Evolutionary conservation across 108 stramenopile species (phyloP), one percentile per base, ranked within the genome.

Genomic region (Nitzschia sp.): DNA sequence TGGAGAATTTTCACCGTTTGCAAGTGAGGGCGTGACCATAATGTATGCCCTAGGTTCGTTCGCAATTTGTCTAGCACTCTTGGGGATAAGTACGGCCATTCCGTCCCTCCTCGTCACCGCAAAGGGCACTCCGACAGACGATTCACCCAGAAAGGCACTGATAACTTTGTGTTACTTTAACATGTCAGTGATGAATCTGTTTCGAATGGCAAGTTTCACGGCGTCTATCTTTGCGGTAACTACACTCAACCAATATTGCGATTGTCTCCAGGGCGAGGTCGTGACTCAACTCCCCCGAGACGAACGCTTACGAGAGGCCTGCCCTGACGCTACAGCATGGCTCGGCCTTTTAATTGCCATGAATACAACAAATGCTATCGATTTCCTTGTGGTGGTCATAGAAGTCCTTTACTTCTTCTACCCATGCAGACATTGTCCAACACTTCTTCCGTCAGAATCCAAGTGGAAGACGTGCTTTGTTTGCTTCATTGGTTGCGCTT

Each of bases 401-500:
- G 15, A 29, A 21, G 2, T 66, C 11, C 5, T 66, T 4, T 66
- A 59, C 56, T 66, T 74, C 27, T 2, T 34, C 15, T 57, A 30
- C 42, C 32, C 31, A 4, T 30, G 28, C 1, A 29, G 31, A 51
- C 6, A 46, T 18, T 35, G 34, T 30, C 58, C 29, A 28, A 21
- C 33, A 19, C 2, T 62, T 27, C 26, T 64, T 11, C 30, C 58
- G 3, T 74, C 74, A 31, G 74, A 66, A 24, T 55, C 24, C 25
- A 24, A 28, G 3, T 74, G 65, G 46, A 51, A 55, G 6, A 26
- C 64, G 19, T 60, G 24, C 29, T 36, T 74, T 27, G 56, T 23
- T 19, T 66, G 65, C 30, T 74, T 55, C 46, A 29, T 74, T 28
- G 66, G 64, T 64, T 85, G 75, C 36, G 58, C 76, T 25, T 68